Conservation (phyloP, 768 basidiomycete genomes). For the Clitopilus passeckerianus region DNA sequence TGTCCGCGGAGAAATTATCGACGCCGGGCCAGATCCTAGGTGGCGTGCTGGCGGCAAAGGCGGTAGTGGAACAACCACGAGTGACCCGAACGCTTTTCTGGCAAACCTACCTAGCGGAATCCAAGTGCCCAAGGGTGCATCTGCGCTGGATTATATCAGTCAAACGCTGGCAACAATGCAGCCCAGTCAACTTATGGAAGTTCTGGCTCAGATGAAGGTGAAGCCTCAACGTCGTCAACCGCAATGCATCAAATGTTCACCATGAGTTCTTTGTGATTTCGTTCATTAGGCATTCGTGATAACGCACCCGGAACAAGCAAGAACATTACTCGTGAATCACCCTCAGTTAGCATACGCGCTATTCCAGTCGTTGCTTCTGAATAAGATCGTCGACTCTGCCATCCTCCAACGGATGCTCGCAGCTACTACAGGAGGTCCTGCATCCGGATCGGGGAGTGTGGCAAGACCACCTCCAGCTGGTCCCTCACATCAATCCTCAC, state of each 20-base stretch:
- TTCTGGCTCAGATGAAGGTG: conserved; percentile 98
- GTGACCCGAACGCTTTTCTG: conserved; percentile 53
- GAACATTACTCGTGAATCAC: conserved; percentile 69
- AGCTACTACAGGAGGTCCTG: conserved; percentile 22
- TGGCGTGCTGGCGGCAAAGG: conserved; percentile 46
- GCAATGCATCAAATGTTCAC: conserved; percentile 2
- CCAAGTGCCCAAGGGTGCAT: conserved; percentile 64
- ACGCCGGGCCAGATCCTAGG: conserved; percentile 56
- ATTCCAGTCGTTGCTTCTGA: conserved; percentile 89
- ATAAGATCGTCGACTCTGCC: conserved; percentile 88
- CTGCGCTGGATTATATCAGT: conserved; percentile 78
- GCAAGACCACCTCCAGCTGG: conserved; percentile 14
- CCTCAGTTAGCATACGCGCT: conserved; percentile 96
- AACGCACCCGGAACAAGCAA: conserved; percentile 87
- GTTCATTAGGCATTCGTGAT: conserved; percentile 78
- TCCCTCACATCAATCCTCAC: conserved; percentile 28
- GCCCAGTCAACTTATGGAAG: conserved; percentile 84
- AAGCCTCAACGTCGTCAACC: conserved; percentile 17
- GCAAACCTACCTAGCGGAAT: conserved; percentile 71
- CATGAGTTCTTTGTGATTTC: neutral
- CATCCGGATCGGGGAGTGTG: conserved; percentile 4
- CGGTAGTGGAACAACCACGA: conserved; percentile 22
- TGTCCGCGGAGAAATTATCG: conserved; percentile 75
- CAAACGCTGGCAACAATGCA: conserved; percentile 80
- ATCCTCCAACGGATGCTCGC: conserved; percentile 71